Evolutionary conservation across 805 yeast genomes (phyloP), one percentile per base, ranked within the genome.

Genomic region (Tetrapisispora pingtungensis): DNA sequence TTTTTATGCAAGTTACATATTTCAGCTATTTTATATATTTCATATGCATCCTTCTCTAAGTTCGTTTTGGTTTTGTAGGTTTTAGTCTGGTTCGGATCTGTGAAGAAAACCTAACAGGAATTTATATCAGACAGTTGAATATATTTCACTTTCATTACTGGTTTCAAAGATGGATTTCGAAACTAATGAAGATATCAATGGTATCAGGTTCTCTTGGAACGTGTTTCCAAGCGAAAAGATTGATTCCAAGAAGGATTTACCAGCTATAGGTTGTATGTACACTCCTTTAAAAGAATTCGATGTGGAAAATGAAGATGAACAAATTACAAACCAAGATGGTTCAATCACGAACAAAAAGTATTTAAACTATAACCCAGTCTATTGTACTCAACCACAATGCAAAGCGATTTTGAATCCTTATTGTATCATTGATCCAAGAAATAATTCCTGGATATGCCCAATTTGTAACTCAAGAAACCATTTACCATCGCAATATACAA

Each of bases 201-300:
- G 93, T 40, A 75, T 82, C 34, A 74, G 93, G 54, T 72, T 80
- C 59, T 72, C 89, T 7, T 84, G 93, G 88, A 82, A 80, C 57
- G 82, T 85, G 35, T 81, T 90, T 57, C 98, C 99, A 26, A 79
- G 84, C 35, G 81, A 96, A 33, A 79, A 88, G 54, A 77, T 79
- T 35, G 97, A 93, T 64, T 93, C 96, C 17, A 81, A 81, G 56
- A 83, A 93, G 54, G 83, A 88, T 58, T 94, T 90, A 17, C 89
- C 93, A 28, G 98, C 99, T 12, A 81, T 93, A 32, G 95, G 97
- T 35, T 82, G 96, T 45, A 69, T 93, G 49, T 93, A 88, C 71
- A 89, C 97, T n/a, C 99, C 99, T 8, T 74, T 93, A 55, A 79
- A 86, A 57, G 78, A 77, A 46, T 77, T 84, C 52, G 83, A 81